Conservation (phyloP, 306 rosid genomes). For the Begonia masoniana region DNA sequence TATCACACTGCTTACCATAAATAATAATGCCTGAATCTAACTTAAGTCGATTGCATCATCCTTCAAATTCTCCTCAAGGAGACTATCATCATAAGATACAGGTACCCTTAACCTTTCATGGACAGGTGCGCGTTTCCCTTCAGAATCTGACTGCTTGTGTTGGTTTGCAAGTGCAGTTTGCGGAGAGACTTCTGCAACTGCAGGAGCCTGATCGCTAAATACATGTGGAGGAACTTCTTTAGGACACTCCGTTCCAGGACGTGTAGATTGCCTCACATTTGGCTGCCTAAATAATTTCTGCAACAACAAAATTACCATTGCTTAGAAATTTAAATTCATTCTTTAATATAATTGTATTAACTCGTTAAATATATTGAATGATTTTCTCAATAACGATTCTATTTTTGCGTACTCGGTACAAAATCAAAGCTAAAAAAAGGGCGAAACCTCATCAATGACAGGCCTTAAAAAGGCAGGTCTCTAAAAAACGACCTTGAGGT, state of each 20-base stretch:
- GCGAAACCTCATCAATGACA: no score
- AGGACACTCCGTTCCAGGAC: conserved; percentile 14
- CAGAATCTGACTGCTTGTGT: conserved; percentile 20
- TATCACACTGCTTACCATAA: background rate
- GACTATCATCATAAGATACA: conserved; percentile 66
- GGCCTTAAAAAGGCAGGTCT: no score
- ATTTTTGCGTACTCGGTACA: no score
- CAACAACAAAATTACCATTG: conserved; percentile 16
- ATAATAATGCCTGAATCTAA: no score
- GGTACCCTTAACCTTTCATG: conserved; percentile 65
- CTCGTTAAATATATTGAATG: no score
- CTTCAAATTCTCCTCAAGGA: conserved; percentile 17
- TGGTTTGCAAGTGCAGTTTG: conserved; percentile 17
- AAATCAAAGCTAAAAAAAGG: no score
- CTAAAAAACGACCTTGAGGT: no score
- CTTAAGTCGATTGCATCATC: background rate
- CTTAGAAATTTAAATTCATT: no score
- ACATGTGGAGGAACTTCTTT: conserved; percentile 19
- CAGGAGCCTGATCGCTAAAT: conserved; percentile 4
- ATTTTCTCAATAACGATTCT: no score
- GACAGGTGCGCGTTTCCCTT: conserved; percentile 31
- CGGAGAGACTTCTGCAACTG: conserved; percentile 8
- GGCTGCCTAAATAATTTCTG: conserved; percentile 75
- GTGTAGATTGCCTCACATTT: conserved; percentile 14
- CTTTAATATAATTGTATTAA: no score